phyloP scores from a whole-genome alignment of 108 stramenopile genomes.

The Conticribra weissflogii region DNA sequence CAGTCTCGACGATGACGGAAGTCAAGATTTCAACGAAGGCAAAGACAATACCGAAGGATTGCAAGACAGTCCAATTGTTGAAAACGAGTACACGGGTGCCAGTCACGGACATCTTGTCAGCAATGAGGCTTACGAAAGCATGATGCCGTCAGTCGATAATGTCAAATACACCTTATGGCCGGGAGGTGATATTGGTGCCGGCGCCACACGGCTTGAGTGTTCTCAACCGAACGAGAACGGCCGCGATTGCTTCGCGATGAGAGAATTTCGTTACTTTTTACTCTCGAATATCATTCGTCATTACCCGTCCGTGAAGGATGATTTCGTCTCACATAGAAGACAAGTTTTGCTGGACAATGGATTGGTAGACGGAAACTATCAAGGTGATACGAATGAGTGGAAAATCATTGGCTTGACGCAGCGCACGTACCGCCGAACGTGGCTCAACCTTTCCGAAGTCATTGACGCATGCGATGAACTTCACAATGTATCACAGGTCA shows the following conservation, averaged over 20 bases:
- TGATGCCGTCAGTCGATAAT: no score
- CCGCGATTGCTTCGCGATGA: no score
- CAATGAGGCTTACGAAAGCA: no score
- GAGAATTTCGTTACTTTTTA: constrained; percentile 6
- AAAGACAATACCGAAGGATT: no score
- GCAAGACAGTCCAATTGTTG: no score
- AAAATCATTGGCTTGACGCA: constrained; percentile 25
- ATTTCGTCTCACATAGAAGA: constrained; percentile 1
- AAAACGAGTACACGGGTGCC: no score
- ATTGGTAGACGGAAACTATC: background rate
- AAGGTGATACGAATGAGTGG: constrained; percentile 25
- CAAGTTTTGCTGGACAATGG: background rate
- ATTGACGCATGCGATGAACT: constrained; percentile 41
- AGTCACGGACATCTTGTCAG: no score
- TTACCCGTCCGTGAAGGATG: background rate
- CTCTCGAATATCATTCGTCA: constrained; percentile 2
- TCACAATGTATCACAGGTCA: background rate
- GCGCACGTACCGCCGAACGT: constrained; percentile 13
- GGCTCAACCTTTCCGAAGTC: constrained; percentile 19
- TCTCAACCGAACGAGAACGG: no score
- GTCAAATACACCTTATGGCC: no score
- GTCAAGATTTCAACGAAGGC: no score
- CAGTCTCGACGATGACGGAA: background rate
- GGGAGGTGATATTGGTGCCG: no score
- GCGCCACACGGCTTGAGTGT: no score